A percentile compares a stretch with the other conserved stretches of the same genome.
Evolutionary conservation across 176 grass and related monocot species (phyloP).

Genomic region (Thinopyrum elongatum): DNA sequence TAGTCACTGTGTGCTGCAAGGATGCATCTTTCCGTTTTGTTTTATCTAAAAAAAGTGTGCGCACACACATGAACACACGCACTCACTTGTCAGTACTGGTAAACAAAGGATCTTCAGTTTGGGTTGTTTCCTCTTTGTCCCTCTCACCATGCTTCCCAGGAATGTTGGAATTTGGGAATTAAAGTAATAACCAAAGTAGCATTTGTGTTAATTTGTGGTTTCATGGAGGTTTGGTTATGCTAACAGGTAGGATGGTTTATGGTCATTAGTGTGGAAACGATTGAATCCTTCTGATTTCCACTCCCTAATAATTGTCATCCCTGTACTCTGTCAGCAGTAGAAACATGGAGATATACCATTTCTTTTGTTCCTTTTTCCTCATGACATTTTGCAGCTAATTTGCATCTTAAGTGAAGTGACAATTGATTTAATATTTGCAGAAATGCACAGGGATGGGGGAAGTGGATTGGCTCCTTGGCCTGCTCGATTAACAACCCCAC

Average conservation of each 20-base stretch:
- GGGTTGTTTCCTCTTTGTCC: background rate
- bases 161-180: background rate
- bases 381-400: background rate
- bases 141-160: background rate
- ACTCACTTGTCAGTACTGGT: background rate
- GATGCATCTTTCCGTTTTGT: background rate
- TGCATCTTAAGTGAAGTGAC: slow-evolving; percentile 25
- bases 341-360: background rate
- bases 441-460: slow-evolving; percentile 85
- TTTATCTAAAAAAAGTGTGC: background rate
- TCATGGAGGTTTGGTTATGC: background rate
- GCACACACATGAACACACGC: background rate
- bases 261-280: slow-evolving; percentile 11
- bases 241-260: background rate
- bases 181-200: slow-evolving; percentile 15
- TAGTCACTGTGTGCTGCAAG: background rate
- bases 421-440: slow-evolving; percentile 51
- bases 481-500: slow-evolving; percentile 77
- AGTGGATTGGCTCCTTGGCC: slow-evolving; percentile 94
- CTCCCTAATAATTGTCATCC: background rate
- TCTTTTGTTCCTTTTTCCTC: slow-evolving; percentile 15
- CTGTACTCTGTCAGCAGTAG: background rate
- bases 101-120: background rate
- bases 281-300: background rate
- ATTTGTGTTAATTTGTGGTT: background rate